Conservation (phyloP, 2,329 filamentous ascomycete species). For the Arachnopeziza araneosa region DNA sequence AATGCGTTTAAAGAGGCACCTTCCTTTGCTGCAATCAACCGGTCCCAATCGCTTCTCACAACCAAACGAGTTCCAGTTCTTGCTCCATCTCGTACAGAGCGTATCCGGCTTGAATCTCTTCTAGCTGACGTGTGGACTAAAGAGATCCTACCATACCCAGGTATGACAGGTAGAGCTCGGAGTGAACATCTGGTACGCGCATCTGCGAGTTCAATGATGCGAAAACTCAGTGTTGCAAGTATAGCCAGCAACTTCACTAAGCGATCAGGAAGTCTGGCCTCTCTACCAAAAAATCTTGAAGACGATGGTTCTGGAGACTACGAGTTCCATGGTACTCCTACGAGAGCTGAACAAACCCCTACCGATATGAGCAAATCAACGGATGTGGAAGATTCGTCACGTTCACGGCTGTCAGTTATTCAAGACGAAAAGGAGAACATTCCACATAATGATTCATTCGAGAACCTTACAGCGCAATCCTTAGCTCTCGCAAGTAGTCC, state of each 20-base stretch:
- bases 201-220: conserved; percentile 81
- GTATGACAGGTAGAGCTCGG: conserved; percentile 62
- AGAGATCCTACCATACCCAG: conserved; percentile 74
- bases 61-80: conserved; percentile 64
- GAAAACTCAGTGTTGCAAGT: conserved; percentile 78
- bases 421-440: conserved; percentile 27
- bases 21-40: conserved; percentile 52
- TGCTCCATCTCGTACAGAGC: conserved; percentile 67
- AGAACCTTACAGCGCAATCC: conserved; percentile 11
- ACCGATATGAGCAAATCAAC: conserved; percentile 7
- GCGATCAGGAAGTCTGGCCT: conserved; percentile 44
- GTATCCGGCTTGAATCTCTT: conserved; percentile 68
- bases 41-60: conserved; percentile 76
- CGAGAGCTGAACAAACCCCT: conserved; percentile 12
- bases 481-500: conserved; percentile 16
- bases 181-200: conserved; percentile 68
- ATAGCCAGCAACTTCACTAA: conserved; percentile 72
- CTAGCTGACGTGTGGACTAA: conserved; percentile 80
- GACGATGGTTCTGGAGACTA: conserved; percentile 15
- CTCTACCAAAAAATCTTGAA: conserved; percentile 23
- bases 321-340: conserved; percentile 5
- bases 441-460: conserved; percentile 12
- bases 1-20: conserved; percentile 55
- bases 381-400: conserved; percentile 17
- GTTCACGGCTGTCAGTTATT: conserved; percentile 23